Conservation (phyloP, 345 rosid genomes). For the Salix arbutifolia region DNA sequence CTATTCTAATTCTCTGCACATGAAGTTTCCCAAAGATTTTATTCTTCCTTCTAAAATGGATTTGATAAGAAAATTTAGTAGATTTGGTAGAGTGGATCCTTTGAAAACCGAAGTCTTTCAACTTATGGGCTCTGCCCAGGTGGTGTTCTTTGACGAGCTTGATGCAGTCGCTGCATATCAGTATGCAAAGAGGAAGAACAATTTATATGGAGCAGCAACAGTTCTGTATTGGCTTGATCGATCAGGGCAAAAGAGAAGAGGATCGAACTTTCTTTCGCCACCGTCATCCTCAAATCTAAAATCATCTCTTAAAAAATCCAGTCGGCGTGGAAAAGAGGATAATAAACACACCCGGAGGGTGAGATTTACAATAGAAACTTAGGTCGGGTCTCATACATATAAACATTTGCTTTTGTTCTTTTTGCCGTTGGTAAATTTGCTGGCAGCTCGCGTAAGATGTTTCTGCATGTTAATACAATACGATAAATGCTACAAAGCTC, state of each 20-base stretch:
- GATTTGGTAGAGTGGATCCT: constrained; percentile 25
- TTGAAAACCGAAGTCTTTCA: constrained; percentile 20
- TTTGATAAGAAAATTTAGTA: constrained; percentile 22
- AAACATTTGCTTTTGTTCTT: background rate
- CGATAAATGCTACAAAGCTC: background rate
- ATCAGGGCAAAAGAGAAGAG: constrained; percentile 7
- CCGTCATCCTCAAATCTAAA: background rate
- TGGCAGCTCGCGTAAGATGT: background rate
- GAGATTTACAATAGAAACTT: constrained; percentile 17
- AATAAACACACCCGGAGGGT: constrained; percentile 15
- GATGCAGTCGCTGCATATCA: constrained; percentile 32
- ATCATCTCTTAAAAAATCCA: constrained; percentile 23
- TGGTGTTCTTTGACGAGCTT: constrained; percentile 22
- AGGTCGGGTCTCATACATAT: background rate
- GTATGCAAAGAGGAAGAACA: constrained; percentile 30
- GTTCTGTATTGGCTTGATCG: constrained; percentile 28
- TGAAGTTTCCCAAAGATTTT: constrained; percentile 27
- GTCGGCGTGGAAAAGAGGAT: background rate
- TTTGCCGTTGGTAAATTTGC: background rate
- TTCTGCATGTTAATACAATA: background rate
- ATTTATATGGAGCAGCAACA: constrained; percentile 12
- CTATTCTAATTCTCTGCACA: constrained; percentile 15
- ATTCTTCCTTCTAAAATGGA: constrained; percentile 26
- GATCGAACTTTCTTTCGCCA: background rate
- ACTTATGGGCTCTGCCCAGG: constrained; percentile 20